These are phyloP conservation scores for Neofusicoccum laricinum DNA, from an alignment of 2,329 filamentous ascomycete species.

Conservation along the genomic window DNA sequence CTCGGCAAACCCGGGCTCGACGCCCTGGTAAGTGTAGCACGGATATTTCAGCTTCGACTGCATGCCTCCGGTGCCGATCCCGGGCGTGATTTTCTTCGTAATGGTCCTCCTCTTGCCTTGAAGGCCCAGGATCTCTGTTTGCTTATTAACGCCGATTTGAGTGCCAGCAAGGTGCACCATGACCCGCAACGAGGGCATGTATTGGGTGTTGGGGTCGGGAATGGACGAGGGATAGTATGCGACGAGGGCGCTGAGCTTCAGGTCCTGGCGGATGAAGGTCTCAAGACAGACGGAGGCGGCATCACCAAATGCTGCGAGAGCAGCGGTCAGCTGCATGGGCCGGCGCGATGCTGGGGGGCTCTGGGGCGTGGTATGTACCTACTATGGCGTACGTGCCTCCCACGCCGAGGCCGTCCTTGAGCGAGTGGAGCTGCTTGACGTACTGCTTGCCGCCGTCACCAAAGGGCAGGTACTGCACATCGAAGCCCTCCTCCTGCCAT, in stretches of 20 bases:
- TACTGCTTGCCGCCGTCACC: slow-evolving; percentile 49
- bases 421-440: slow-evolving; percentile 45
- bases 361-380: slow-evolving; percentile 39
- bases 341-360: neutral
- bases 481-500: slow-evolving; percentile 61
- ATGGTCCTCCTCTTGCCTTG: slow-evolving; percentile 50
- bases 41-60: slow-evolving; percentile 41
- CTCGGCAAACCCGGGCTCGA: slow-evolving; percentile 67
- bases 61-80: slow-evolving; percentile 49
- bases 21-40: slow-evolving; percentile 55
- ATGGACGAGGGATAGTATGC: slow-evolving; percentile 63
- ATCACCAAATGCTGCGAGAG: slow-evolving; percentile 53
- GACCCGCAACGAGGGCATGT: slow-evolving; percentile 45
- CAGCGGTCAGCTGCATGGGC: neutral
- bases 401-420: slow-evolving; percentile 54
- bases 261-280: slow-evolving; percentile 49
- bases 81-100: slow-evolving; percentile 49
- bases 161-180: slow-evolving; percentile 57
- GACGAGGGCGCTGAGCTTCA: slow-evolving; percentile 56
- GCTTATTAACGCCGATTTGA: slow-evolving; percentile 48
- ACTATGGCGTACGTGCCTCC: slow-evolving; percentile 63
- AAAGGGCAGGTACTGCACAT: slow-evolving; percentile 55
- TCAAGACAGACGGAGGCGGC: slow-evolving; percentile 60
- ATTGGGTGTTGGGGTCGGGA: slow-evolving; percentile 48
- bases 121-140: slow-evolving; percentile 52